Conservation (phyloP, 2,329 filamentous ascomycete species). For the Botryosphaeria agaves region DNA sequence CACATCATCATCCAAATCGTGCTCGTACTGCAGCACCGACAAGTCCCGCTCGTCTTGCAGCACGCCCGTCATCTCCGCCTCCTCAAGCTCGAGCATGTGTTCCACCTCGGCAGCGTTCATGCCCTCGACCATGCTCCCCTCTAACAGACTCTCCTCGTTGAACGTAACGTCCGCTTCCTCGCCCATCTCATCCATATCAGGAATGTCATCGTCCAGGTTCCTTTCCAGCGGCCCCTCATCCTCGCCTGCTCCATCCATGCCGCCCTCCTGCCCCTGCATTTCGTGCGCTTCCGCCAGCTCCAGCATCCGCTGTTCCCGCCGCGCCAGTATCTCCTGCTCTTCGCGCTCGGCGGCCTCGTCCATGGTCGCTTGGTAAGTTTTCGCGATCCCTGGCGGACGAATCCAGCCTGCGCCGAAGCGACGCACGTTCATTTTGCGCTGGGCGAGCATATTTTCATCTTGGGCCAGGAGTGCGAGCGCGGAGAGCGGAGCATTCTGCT, state of each 20-base stretch:
- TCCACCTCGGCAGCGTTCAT: slow-evolving; percentile 6
- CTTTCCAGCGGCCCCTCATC: slow-evolving; percentile 28
- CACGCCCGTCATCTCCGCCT: slow-evolving; percentile 27
- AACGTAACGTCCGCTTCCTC: slow-evolving; percentile 23
- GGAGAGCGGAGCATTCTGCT: slow-evolving; percentile 25
- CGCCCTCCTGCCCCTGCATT: slow-evolving; percentile 28
- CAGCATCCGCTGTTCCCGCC: slow-evolving; percentile 51
- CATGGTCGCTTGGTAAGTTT: slow-evolving; percentile 76
- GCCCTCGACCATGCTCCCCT: slow-evolving; percentile 24
- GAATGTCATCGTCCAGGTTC: slow-evolving; percentile 59
- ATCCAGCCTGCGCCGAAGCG: slow-evolving; percentile 87
- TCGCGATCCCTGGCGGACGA: slow-evolving; percentile 69
- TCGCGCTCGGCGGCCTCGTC: slow-evolving; percentile 81
- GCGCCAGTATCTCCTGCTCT: slow-evolving; percentile 61
- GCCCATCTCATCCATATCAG: slow-evolving; percentile 19
- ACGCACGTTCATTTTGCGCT: slow-evolving; percentile 64
- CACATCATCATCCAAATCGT: slow-evolving; percentile 29
- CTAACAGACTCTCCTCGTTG: slow-evolving; percentile 30
- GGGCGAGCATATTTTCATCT: slow-evolving; percentile 62
- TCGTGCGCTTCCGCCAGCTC: slow-evolving; percentile 57
- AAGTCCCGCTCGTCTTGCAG: slow-evolving; percentile 30
- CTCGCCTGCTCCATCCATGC: slow-evolving; percentile 17
- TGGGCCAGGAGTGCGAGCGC: slow-evolving; percentile 50
- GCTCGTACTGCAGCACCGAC: slow-evolving; percentile 12
- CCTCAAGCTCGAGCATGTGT: slow-evolving; percentile 24